phyloP scores from a whole-genome alignment of 2,329 filamentous ascomycete species.

The Diaporthe australafricana region DNA sequence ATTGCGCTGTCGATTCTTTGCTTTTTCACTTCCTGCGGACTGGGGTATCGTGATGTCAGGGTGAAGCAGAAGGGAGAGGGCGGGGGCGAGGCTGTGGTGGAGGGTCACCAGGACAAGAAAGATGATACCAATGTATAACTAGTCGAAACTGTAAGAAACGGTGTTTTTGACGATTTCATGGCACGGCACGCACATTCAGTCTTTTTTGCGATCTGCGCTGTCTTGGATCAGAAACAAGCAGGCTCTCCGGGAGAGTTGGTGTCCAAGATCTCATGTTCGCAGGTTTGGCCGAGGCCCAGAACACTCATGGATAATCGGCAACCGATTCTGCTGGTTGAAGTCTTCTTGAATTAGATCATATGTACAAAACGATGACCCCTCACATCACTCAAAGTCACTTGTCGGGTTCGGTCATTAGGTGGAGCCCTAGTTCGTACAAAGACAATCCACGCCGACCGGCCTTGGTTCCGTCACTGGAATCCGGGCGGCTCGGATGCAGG shows the following conservation, averaged over 20 bases:
- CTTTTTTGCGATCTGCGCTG: background rate
- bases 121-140: background rate
- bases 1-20: slow-evolving; percentile 45
- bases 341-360: slow-evolving; percentile 16
- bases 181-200: background rate
- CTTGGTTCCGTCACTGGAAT: background rate
- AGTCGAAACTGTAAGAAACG: background rate
- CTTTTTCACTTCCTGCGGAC: slow-evolving; percentile 53
- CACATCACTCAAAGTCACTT: background rate
- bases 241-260: no score
- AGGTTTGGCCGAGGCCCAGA: background rate
- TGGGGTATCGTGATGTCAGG: slow-evolving; percentile 60
- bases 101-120: background rate
- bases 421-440: background rate
- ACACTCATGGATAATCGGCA: background rate
- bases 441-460: background rate
- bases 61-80: background rate
- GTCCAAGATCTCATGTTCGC: background rate
- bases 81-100: background rate
- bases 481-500: slow-evolving; percentile 16
- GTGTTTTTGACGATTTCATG: background rate
- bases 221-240: no score
- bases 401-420: background rate
- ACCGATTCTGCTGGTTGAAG: background rate
- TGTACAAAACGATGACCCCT: slow-evolving; percentile 8